Conservation (phyloP, 768 basidiomycete species). For the Leccinum broughii region DNA sequence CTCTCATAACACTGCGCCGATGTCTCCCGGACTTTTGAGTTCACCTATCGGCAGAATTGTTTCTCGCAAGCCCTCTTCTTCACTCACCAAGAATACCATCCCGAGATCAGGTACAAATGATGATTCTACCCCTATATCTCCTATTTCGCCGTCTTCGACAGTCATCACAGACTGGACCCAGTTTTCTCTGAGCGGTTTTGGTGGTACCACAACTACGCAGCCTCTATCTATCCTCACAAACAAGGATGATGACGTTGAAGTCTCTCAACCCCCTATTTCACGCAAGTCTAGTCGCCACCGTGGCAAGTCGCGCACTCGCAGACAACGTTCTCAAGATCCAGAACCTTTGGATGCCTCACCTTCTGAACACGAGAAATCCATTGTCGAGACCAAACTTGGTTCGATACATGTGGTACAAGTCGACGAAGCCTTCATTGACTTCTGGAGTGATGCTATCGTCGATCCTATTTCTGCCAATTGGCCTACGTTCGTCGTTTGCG, state of each 20-base stretch:
- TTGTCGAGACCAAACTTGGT: conserved; percentile 42
- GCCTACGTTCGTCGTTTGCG: conserved; percentile 72
- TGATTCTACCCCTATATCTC: conserved; percentile 26
- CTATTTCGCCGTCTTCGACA: conserved; percentile 33
- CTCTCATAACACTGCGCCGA: conserved; percentile 36
- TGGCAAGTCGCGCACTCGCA: conserved; percentile 29
- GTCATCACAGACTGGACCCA: conserved; percentile 58
- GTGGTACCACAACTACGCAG: conserved; percentile 34
- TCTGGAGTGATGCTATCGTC: conserved; percentile 73
- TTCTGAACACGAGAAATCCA: conserved; percentile 13
- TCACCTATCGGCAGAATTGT: conserved; percentile 38
- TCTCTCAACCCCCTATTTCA: conserved; percentile 41
- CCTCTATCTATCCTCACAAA: conserved; percentile 59
- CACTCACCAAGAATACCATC: conserved; percentile 23
- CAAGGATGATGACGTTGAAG: conserved; percentile 65
- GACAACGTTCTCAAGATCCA: conserved; percentile 25
- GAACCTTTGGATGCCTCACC: conserved; percentile 9
- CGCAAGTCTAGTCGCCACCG: conserved; percentile 38
- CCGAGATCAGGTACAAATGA: conserved; percentile 15
- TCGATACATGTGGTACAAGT: conserved; percentile 48
- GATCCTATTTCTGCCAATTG: conserved; percentile 65
- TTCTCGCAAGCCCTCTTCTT: conserved; percentile 34
- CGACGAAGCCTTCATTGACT: conserved; percentile 83
- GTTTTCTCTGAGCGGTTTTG: conserved; percentile 69
- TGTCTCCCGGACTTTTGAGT: conserved; percentile 29